Conservation (phyloP, 2,329 filamentous ascomycete genomes). For the Exophiala aquamarina region DNA sequence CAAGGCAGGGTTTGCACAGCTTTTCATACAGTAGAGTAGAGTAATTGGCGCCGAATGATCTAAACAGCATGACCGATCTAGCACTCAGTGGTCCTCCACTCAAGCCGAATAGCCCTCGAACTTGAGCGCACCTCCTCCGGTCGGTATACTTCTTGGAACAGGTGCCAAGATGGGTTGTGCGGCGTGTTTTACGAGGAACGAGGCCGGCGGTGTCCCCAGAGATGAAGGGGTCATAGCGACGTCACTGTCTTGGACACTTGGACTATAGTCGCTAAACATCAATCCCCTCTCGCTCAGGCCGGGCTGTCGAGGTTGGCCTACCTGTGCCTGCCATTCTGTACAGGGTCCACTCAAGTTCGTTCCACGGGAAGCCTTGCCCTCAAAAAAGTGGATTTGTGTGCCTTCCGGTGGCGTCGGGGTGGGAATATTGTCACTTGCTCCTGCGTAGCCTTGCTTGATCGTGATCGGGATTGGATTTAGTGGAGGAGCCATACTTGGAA, state of each 20-base stretch:
- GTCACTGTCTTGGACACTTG: constrained; percentile 6
- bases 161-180: not conserved
- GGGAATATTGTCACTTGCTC: constrained; percentile 21
- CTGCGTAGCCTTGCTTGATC: constrained; percentile 25
- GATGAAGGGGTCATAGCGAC: not conserved
- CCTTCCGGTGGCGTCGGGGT: constrained; percentile 13
- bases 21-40: too few relatives aligned
- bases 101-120: not conserved
- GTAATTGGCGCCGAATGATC: too few relatives aligned
- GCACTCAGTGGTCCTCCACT: too few relatives aligned
- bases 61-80: too few relatives aligned
- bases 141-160: not conserved
- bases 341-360: too few relatives aligned
- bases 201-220: not conserved
- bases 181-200: not conserved
- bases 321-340: too few relatives aligned
- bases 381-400: not conserved
- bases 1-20: too few relatives aligned
- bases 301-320: not conserved
- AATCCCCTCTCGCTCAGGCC: not conserved
- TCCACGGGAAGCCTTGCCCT: not conserved
- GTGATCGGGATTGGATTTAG: constrained; percentile 7
- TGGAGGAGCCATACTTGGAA: constrained; percentile 46
- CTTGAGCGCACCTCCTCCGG: not conserved
- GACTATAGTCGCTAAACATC: constrained; percentile 9